phyloP scores from a whole-genome alignment of 2,329 filamentous ascomycete genomes.

The Penicillium frequentans region DNA sequence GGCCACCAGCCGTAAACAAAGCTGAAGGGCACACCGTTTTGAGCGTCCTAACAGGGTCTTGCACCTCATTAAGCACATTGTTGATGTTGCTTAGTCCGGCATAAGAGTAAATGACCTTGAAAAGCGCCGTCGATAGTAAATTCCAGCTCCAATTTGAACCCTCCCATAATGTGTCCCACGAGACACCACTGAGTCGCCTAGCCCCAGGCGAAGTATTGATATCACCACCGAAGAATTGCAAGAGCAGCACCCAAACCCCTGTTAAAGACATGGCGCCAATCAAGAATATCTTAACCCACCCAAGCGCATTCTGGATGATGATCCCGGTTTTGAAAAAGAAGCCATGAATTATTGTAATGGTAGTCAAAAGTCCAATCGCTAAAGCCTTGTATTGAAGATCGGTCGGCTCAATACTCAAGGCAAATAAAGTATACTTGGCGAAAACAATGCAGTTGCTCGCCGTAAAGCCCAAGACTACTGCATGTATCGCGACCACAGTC shows the following conservation, averaged over 20 bases:
- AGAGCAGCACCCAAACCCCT: conserved; percentile 59
- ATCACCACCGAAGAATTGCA: conserved; percentile 32
- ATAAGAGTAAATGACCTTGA: conserved; percentile 68
- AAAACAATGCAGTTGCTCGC: conserved; percentile 71
- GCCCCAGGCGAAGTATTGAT: background rate
- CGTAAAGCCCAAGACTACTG: conserved; percentile 65
- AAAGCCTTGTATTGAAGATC: conserved; percentile 57
- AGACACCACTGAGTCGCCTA: conserved; percentile 5
- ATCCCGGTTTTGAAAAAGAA: conserved; percentile 60
- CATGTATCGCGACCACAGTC: conserved; percentile 63
- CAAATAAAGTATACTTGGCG: conserved; percentile 64
- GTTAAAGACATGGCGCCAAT: conserved; percentile 63
- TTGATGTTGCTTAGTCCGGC: conserved; percentile 66
- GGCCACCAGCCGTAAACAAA: conserved; percentile 59
- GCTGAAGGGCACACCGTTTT: conserved; percentile 62
- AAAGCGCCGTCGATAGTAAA: conserved; percentile 63
- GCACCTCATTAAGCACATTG: conserved; percentile 71
- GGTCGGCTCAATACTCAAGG: conserved; percentile 52
- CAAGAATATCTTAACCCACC: conserved; percentile 63
- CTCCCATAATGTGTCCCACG: conserved; percentile 60
- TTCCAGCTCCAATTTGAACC: conserved; percentile 70
- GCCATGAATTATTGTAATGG: conserved; percentile 60
- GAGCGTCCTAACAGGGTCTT: conserved; percentile 65
- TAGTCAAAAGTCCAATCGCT: conserved; percentile 57
- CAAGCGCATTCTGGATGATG: conserved; percentile 60